phyloP scores from a whole-genome alignment of 139 green algal species.

The Trebouxia sp. region DNA sequence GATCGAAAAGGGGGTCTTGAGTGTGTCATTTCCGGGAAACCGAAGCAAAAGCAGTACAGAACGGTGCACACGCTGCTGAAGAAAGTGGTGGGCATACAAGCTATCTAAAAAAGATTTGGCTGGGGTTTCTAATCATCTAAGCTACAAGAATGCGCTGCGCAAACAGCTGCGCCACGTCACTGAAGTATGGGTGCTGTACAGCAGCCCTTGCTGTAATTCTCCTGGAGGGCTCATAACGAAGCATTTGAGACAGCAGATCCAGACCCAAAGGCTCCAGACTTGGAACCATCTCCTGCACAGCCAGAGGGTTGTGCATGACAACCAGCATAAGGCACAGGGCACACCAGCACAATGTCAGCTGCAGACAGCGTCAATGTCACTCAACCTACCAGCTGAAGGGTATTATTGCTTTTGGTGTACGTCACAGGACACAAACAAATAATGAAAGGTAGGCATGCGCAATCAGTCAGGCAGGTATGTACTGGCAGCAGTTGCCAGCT shows the following conservation, averaged over 20 bases:
- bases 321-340: background rate
- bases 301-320: background rate
- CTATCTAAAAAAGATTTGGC: background rate
- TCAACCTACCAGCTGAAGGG: no score
- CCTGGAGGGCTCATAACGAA: slow-evolving; percentile 51
- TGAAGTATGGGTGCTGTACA: slow-evolving; percentile 79
- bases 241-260: slow-evolving; percentile 77
- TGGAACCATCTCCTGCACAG: slow-evolving; percentile 61
- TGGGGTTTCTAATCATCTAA: background rate
- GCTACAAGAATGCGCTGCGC: slow-evolving; percentile 12
- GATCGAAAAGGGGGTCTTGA: no score
- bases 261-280: slow-evolving; percentile 63
- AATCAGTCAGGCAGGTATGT: no score
- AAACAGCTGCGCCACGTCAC: slow-evolving; percentile 46
- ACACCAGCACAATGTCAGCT: background rate
- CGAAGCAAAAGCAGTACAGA: no score
- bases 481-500: background rate
- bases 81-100: background rate
- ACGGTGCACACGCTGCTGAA: background rate
- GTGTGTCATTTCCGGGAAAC: no score
- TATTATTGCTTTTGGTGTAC: no score
- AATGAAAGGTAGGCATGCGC: no score
- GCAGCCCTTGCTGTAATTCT: slow-evolving; percentile 70
- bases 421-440: no score
- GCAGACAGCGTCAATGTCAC: no score